phyloP scores from a whole-genome alignment of 352 stramenopile species.

The Pseudoperonospora humuli region DNA sequence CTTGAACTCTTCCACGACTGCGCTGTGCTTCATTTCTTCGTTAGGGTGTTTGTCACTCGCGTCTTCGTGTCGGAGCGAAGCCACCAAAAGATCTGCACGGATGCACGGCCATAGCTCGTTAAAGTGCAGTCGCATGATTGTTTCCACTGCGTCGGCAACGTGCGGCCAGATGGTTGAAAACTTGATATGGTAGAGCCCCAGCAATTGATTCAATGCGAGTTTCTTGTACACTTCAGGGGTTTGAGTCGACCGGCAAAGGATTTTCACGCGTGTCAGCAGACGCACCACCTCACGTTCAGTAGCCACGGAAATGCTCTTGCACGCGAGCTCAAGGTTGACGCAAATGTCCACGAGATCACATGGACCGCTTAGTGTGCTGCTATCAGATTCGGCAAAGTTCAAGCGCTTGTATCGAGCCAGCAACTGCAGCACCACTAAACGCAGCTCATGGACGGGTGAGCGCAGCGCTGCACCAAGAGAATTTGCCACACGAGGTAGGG shows the following conservation, averaged over 20 bases:
- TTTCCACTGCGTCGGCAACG: conserved; percentile 60
- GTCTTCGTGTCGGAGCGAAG: conserved; percentile 39
- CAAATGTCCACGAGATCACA: conserved; percentile 66
- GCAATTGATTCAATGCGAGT: conserved; percentile 60
- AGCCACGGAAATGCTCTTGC: conserved; percentile 45
- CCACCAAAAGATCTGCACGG: conserved; percentile 38
- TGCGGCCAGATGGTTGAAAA: conserved; percentile 84
- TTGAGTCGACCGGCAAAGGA: conserved; percentile 59
- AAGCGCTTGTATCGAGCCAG: conserved; percentile 43
- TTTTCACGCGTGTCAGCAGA: conserved; percentile 71
- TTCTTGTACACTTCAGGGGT: conserved; percentile 76
- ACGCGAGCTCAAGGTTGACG: conserved; percentile 57
- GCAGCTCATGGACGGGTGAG: conserved; percentile 55
- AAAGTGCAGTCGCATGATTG: conserved; percentile 45
- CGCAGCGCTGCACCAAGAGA: conserved; percentile 55
- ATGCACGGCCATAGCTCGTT: conserved; percentile 55
- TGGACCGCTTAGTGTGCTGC: conserved; percentile 36
- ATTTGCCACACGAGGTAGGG: conserved; percentile 26
- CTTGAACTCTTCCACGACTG: conserved; percentile 34
- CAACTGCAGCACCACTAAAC: conserved; percentile 63
- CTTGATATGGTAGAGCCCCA: conserved; percentile 85
- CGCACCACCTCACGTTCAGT: conserved; percentile 81
- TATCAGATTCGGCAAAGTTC: conserved; percentile 43
- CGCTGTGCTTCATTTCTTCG: conserved; percentile 3
- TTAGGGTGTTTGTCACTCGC: conserved; percentile 11